phyloP scores from a whole-genome alignment of 805 yeast genomes.

The Candida maesae region DNA sequence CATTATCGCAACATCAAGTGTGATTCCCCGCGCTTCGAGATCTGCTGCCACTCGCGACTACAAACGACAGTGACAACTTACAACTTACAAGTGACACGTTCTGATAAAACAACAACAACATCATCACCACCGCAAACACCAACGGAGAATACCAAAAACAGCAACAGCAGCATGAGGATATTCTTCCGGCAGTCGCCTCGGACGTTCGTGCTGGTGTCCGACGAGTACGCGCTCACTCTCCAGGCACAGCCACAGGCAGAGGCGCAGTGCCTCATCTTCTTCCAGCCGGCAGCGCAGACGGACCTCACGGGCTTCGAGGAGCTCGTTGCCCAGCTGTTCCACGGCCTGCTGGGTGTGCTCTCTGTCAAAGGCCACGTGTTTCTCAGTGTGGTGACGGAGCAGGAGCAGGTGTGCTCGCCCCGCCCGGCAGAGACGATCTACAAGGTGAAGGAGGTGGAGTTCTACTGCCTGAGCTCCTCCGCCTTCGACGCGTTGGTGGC shows the following conservation, averaged over 20 bases:
- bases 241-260: conserved; percentile 34
- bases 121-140: too few species aligned
- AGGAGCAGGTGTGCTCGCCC: conserved; percentile 56
- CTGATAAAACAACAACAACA: too few species aligned
- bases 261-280: conserved; percentile 47
- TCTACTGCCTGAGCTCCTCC: conserved; percentile 58
- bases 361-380: conserved; percentile 50
- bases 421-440: conserved; percentile 49
- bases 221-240: conserved; percentile 56
- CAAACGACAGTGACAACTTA: too few species aligned
- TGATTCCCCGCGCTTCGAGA: too few species aligned
- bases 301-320: conserved; percentile 41
- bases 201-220: conserved; percentile 61
- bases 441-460: conserved; percentile 56
- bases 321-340: conserved; percentile 31
- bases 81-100: too few species aligned
- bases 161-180: conserved; percentile 24
- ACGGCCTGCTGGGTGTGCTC: conserved; percentile 62
- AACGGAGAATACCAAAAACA: not conserved
- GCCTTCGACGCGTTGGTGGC: conserved; percentile 40
- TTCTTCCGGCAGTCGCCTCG: conserved; percentile 60
- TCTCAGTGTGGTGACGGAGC: conserved; percentile 54
- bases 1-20: too few species aligned
- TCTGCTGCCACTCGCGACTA: too few species aligned
- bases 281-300: conserved; percentile 39